Percentiles rank a stretch among this genome's conserved stretches.
These are phyloP conservation scores for Mitragyna speciosa DNA, from an alignment of 257 asterid genomes.

Conservation along the genomic window DNA sequence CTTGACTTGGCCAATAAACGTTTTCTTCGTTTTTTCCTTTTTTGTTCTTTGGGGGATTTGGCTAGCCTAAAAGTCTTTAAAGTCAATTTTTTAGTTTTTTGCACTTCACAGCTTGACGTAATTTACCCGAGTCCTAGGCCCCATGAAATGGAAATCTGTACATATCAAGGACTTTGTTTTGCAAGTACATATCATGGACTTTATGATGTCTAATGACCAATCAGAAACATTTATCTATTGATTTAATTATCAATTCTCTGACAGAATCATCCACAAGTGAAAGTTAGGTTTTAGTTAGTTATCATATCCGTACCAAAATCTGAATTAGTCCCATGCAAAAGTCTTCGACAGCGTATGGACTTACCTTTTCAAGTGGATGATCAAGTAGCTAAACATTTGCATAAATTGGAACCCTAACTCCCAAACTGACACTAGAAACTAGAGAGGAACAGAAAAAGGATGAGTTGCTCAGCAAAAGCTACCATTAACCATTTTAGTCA, in stretches of 20 bases:
- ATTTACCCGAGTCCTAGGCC: neutral
- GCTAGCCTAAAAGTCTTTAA: no score
- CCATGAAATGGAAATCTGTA: neutral
- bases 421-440: neutral
- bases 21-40: no score
- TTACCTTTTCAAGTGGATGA: no score
- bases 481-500: slow-evolving; percentile 54
- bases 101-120: neutral
- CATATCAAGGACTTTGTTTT: no score
- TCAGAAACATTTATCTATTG: neutral
- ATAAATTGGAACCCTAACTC: no score
- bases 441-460: neutral
- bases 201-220: no score
- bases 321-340: neutral
- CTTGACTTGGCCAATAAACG: neutral
- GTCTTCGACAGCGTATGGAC: neutral
- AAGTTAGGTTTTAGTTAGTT: neutral
- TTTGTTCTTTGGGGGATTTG: no score
- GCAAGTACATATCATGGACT: no score
- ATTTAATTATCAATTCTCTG: neutral
- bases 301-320: neutral
- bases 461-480: neutral
- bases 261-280: neutral
- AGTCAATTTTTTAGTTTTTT: neutral
- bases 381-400: no score